Conservation (phyloP, 352 stramenopile species). For the Thalassiosira mediterranea region DNA sequence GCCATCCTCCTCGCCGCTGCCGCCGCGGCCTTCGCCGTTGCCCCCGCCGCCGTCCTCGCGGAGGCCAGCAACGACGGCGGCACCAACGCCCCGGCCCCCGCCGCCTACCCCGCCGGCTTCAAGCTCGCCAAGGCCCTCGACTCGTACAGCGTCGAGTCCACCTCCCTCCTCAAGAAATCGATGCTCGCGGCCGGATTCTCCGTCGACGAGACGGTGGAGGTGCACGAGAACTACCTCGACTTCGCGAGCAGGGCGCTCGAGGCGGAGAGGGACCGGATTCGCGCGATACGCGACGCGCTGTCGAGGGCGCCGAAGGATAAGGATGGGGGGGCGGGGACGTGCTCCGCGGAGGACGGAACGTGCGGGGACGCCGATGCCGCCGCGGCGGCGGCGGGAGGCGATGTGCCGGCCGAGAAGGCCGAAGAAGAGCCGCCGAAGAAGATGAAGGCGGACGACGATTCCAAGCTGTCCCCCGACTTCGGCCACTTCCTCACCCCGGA, state of each 20-base stretch:
- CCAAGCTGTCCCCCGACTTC: slow-evolving; percentile 29
- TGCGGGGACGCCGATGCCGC: background rate
- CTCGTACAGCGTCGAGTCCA: slow-evolving; percentile 31
- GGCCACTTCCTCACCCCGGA: slow-evolving; percentile 36
- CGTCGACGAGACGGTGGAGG: slow-evolving; percentile 30
- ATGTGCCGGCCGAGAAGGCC: background rate
- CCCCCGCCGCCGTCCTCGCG: background rate
- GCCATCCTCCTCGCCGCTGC: background rate
- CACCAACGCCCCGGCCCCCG: background rate
- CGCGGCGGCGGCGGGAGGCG: no score
- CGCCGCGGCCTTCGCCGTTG: background rate
- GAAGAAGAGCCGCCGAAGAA: background rate
- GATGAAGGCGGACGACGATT: slow-evolving; percentile 11
- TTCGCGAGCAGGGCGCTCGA: slow-evolving; percentile 35
- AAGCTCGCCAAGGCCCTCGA: slow-evolving; percentile 31
- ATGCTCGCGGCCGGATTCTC: slow-evolving; percentile 40
- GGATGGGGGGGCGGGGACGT: slow-evolving; percentile 3
- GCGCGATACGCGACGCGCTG: slow-evolving; percentile 28
- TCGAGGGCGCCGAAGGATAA: background rate
- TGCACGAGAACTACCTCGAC: slow-evolving; percentile 46
- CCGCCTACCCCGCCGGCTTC: slow-evolving; percentile 10
- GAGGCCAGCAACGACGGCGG: background rate
- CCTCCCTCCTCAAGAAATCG: slow-evolving; percentile 29
- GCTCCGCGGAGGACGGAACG: slow-evolving; percentile 5
- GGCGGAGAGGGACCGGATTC: slow-evolving; percentile 32